These are phyloP conservation scores for Malassezia sympodialis DNA, from an alignment of 1,284 basidiomycete genomes.

Conservation along the genomic window DNA sequence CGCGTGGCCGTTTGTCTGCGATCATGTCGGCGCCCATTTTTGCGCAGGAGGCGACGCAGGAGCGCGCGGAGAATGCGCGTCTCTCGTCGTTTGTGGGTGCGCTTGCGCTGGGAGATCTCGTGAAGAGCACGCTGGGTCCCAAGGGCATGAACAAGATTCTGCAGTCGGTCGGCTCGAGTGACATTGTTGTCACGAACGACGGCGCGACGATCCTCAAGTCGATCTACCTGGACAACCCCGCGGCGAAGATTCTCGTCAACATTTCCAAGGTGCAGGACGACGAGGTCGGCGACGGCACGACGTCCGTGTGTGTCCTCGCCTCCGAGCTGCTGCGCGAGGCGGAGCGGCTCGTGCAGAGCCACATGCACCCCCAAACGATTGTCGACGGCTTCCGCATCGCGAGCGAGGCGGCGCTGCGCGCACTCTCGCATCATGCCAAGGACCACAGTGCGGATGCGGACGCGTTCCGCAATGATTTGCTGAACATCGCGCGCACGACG, in stretches of 20 bases:
- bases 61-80: conserved; percentile 94
- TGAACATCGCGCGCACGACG: conserved; percentile 94
- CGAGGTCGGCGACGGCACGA: conserved; percentile 96
- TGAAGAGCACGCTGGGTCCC: conserved; percentile 94
- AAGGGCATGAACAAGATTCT: conserved; percentile 93
- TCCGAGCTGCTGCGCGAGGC: conserved; percentile 87
- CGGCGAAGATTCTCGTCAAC: conserved; percentile 97
- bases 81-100: conserved; percentile 96
- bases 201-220: conserved; percentile 96
- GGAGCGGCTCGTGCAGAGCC: conserved; percentile 76
- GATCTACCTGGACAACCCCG: conserved; percentile 94
- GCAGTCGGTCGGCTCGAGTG: conserved; percentile 79
- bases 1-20: not conserved
- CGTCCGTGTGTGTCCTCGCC: conserved; percentile 82
- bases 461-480: conserved; percentile 74
- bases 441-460: conserved; percentile 66
- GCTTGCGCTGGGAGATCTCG: conserved; percentile 87
- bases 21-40: conserved; percentile 46
- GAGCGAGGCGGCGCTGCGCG: conserved; percentile 70
- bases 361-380: conserved; percentile 98
- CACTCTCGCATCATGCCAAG: conserved; percentile 68
- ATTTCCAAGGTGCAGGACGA: conserved; percentile 99
- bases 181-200: conserved; percentile 95
- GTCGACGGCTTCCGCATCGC: conserved; percentile 96
- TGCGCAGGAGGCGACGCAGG: conserved; percentile 67